phyloP scores from a whole-genome alignment of 1,284 basidiomycete genomes.

The Ustilago xerochloae region DNA sequence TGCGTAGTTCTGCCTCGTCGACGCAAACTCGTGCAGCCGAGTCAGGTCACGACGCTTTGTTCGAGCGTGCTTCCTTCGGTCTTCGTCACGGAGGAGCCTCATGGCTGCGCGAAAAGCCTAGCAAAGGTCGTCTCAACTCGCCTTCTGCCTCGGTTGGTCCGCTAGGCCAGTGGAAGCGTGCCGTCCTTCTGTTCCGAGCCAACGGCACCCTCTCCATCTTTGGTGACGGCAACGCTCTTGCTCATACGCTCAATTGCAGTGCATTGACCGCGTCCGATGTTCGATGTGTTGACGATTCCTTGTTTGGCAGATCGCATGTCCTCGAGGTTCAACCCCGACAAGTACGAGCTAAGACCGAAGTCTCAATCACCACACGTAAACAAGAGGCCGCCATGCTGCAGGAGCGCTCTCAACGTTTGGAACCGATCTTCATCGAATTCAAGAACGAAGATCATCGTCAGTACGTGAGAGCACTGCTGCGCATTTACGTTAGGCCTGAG shows the following conservation, averaged over 20 bases:
- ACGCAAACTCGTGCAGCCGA: constrained; percentile 15
- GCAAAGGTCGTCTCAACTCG: constrained; percentile 39
- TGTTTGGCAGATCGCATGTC: constrained; percentile 47
- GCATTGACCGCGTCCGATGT: constrained; percentile 49
- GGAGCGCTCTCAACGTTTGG: constrained; percentile 19
- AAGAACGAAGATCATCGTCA: constrained; percentile 34
- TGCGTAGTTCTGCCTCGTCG: constrained; percentile 15
- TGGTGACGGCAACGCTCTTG: constrained; percentile 49
- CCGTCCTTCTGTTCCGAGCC: constrained; percentile 50
- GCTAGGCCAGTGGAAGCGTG: constrained; percentile 50
- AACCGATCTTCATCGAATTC: constrained; percentile 56
- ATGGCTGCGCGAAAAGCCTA: constrained; percentile 49
- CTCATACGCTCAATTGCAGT: constrained; percentile 47
- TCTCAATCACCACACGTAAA: constrained; percentile 29
- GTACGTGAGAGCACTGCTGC: constrained; percentile 42
- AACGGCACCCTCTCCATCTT: constrained; percentile 49
- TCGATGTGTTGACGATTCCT: constrained; percentile 52
- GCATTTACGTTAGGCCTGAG: constrained; percentile 48
- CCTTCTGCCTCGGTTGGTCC: constrained; percentile 25
- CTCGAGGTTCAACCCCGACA: constrained; percentile 52
- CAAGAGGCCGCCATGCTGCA: constrained; percentile 16
- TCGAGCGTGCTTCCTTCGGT: constrained; percentile 37
- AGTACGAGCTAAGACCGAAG: constrained; percentile 3
- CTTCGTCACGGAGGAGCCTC: constrained; percentile 27
- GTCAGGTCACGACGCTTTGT: constrained; percentile 17